Conservation (phyloP, 2,329 filamentous ascomycete genomes). For the Metarhizium sp. region DNA sequence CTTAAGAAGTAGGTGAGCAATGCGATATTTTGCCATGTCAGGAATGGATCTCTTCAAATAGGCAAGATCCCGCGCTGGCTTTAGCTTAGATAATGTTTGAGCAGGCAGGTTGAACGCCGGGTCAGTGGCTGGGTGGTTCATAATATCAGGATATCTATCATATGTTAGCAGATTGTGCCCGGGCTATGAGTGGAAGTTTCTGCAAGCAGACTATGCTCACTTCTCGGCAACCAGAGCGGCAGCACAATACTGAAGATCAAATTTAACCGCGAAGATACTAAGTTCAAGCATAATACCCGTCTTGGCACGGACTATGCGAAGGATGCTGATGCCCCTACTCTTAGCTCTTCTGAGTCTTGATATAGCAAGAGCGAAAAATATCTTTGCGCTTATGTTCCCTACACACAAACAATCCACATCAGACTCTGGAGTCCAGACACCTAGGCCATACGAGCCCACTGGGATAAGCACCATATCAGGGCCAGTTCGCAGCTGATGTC, state of each 20-base stretch:
- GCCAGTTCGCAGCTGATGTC: slow-evolving; percentile 10
- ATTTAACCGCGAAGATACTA: slow-evolving; percentile 44
- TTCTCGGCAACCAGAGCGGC: slow-evolving; percentile 44
- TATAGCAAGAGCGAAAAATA: slow-evolving; percentile 50
- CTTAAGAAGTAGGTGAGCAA: slow-evolving; percentile 51
- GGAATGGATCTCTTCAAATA: slow-evolving; percentile 43
- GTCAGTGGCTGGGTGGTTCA: slow-evolving; percentile 39
- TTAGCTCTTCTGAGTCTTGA: slow-evolving; percentile 41
- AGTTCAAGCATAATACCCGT: slow-evolving; percentile 58
- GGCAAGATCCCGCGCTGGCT: slow-evolving; percentile 52
- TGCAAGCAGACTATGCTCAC: slow-evolving; percentile 13
- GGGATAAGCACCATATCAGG: slow-evolving; percentile 37
- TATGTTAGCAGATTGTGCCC: not conserved
- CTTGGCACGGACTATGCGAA: slow-evolving; percentile 48
- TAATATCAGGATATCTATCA: slow-evolving; percentile 34
- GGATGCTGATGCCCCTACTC: slow-evolving; percentile 31
- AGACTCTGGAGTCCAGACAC: slow-evolving; percentile 50
- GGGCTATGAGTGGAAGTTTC: not conserved
- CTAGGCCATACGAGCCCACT: slow-evolving; percentile 22
- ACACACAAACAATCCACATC: slow-evolving; percentile 60
- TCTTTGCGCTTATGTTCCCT: slow-evolving; percentile 48
- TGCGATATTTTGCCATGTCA: slow-evolving; percentile 45
- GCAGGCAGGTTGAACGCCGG: slow-evolving; percentile 45
- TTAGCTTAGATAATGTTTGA: slow-evolving; percentile 50
- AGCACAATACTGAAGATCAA: slow-evolving; percentile 60